Percentiles rank a stretch among this genome's conserved stretches.
phyloP scores from a whole-genome alignment of 129 eudicot genomes.

The Artemisia argyi region DNA sequence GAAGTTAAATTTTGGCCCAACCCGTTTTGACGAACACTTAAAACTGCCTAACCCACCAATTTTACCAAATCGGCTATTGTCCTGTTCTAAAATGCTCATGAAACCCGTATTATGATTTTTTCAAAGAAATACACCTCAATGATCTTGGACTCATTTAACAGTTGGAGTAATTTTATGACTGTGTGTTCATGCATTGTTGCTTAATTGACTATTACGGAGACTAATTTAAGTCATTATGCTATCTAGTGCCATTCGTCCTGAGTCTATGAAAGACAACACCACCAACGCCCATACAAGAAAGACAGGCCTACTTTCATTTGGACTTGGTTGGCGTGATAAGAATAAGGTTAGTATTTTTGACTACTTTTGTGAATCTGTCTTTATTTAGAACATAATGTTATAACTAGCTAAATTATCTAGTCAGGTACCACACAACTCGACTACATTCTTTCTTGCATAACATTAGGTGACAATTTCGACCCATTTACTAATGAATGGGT shows the following conservation, averaged over 20 bases:
- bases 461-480: not conserved
- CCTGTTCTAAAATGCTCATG: no score
- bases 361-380: not conserved
- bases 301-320: constrained; percentile 78
- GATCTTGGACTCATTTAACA: no score
- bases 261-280: constrained; percentile 40
- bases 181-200: not conserved
- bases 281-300: constrained; percentile 27
- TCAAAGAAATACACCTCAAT: no score
- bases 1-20: no score
- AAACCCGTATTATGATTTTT: no score
- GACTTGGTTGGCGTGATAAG: constrained; percentile 90
- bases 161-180: no score
- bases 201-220: constrained; percentile 4
- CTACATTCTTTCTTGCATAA: not conserved
- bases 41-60: no score
- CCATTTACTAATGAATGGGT: not conserved
- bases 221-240: constrained; percentile 11
- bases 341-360: constrained; percentile 54
- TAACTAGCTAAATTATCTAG: not conserved
- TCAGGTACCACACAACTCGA: not conserved
- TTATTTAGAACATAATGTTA: constrained; percentile 1
- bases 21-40: no score
- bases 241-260: constrained; percentile 40
- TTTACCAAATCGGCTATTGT: no score